Base-by-base conservation (phyloP, 768 basidiomycete species). In the Butyriboletus loyo region DNA sequence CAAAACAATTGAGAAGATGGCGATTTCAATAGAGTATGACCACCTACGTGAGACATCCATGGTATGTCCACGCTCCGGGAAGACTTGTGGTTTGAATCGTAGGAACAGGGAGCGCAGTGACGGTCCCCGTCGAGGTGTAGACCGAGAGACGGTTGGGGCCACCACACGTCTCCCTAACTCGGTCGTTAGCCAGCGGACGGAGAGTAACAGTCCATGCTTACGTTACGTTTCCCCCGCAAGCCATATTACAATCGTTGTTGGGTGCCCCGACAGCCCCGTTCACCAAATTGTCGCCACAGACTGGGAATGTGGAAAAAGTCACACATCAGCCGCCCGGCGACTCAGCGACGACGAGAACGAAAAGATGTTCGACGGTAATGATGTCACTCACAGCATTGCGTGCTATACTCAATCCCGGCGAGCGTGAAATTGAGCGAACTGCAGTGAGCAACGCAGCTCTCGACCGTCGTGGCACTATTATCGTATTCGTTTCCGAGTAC, bases 81-180 rank as follows among this genome's bases (percentile, higher is more conserved):
- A 92, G 77, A 54, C 66, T 73, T 1, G 79, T 80, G 8, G 72
- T 83, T 58, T 81, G 77, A 2, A 75, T 61, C 0, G 72, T 69
- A 5, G 89, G 87, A 11, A 89, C 78, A 1, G 87, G 81, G 17
- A 83, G 69, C 7, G 74, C 74, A 0, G 75, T 78, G 44, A 90
- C 72, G 37, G 72, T 76, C 4, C 70, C 72, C 8, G 68, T 78
- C 0, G 79, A 75, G 0, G 80, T 74, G 58, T 90, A 91, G 14
- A 89, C 79, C 1, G 87, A 88, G 25, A 91, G 62, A n/a, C 81
- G 77, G 61, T 84, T 84, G 1, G 83, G 79, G 7, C 83, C 89
- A 63, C 89, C 89, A 55, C 89, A 92, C 37, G 82, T 80, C 65
- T 86, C 76, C 13, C 84, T 85, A 53, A n/a, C n/a, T n/a, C 41